Base-by-base conservation (phyloP, 192 early-diverging fungal species). In the Rhizoclosmatium sp. region DNA sequence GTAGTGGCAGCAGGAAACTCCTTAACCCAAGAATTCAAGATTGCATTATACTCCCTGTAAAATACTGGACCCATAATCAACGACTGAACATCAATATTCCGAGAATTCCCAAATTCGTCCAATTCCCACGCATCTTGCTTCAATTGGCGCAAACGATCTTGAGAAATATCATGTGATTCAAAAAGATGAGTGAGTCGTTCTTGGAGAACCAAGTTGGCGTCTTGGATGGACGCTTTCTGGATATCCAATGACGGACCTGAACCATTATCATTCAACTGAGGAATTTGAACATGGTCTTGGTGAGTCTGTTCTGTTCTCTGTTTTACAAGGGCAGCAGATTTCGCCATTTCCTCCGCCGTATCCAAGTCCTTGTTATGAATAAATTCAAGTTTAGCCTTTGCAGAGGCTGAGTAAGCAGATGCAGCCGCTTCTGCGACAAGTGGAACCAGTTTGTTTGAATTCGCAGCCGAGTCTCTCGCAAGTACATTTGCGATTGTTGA, bases 41-140 rank as follows among this genome's bases (percentile, higher is more conserved):
- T 10, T 5, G 47, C 21, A 19, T 59, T 10, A 16, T 61, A 59
- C 39, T 59, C 72, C 12, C 46, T 23, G 9, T n/a, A 10, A 16
- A 74, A 40, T 42, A 10, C 48, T 19, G 72, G 72, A 2, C 59
- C 56, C 72, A 74, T 74, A 4, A 74, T n/a, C 23, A 74, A 31
- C 39, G 16, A 19, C 39, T 74, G 58, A 59, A 74, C 61, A 31
- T 31, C 31, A 31, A 31, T 31, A 31, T 61, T 74, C 72, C 12
- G 56, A n/a, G 45, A 61, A 19, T 16, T 44, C 58, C 19, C 41
- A 46, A 42, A 39, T 74, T 49, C 45, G 42, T 14, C 31, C 31
- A 31, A 31, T 31, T 31, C 31, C 31, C 31, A 31, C 31, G 31
- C 31, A 31, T 31, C 31, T 46, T 23, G 72, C 61, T 62, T 74